Evolutionary conservation across 1,139 yeast genomes (phyloP).

Genomic region (Kazachstania sp.): DNA sequence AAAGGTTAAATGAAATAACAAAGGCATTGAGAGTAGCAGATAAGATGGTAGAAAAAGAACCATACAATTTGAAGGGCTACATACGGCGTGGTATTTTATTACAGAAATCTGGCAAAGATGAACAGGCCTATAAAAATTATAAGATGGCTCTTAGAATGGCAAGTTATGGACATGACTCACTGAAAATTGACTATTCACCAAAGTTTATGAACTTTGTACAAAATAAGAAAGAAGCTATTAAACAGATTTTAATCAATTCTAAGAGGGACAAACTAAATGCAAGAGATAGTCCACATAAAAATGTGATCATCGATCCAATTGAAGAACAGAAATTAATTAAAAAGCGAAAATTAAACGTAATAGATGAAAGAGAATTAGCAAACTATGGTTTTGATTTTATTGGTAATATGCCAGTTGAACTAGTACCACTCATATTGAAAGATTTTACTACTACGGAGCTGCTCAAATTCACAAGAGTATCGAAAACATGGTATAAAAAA

Average conservation of each 20-base stretch:
- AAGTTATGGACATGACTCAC: slow-evolving; percentile 17
- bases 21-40: slow-evolving; percentile 43
- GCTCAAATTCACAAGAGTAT: slow-evolving; percentile 13
- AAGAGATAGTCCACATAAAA: slow-evolving; percentile 4
- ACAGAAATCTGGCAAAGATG: slow-evolving; percentile 27
- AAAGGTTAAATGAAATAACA: slow-evolving; percentile 37
- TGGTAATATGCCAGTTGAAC: slow-evolving; percentile 20
- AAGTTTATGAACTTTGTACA: slow-evolving; percentile 14
- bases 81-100: slow-evolving; percentile 45
- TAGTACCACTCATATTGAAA: slow-evolving; percentile 16
- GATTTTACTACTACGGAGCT: slow-evolving; percentile 18
- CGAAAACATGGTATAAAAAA: slow-evolving; percentile 19
- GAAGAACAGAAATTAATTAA: slow-evolving; percentile 7
- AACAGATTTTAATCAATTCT: slow-evolving; percentile 3
- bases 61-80: slow-evolving; percentile 53
- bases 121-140: slow-evolving; percentile 39
- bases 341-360: background rate
- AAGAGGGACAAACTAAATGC: background rate
- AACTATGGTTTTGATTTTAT: slow-evolving; percentile 16
- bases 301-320: slow-evolving; percentile 19
- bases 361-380: background rate
- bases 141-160: slow-evolving; percentile 36
- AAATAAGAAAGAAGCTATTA: slow-evolving; percentile 6
- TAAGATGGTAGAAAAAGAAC: slow-evolving; percentile 39
- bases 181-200: slow-evolving; percentile 19